Base-by-base conservation (phyloP, 768 basidiomycete species). In the Kwoniella heveanensis region DNA sequence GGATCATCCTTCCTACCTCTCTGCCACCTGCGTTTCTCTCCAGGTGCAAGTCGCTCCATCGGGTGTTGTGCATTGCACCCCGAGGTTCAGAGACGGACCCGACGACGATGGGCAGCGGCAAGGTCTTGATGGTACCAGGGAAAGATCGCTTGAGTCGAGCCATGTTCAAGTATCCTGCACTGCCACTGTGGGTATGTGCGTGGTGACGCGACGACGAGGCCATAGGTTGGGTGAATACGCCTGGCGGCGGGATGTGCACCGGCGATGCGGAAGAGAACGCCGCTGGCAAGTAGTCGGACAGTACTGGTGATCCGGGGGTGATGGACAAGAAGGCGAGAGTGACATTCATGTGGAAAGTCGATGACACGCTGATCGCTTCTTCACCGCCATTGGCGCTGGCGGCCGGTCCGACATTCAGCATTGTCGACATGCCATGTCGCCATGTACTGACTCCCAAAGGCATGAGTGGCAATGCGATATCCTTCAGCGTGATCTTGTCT, bases 61-160 rank as follows among this genome's bases (percentile, higher is more conserved):
- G 22, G 21, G 56, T 22, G 12, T 46, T 65, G 48, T 73, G 70
- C 72, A 75, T 70, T 2, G 73, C 73, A 8, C 64, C 64, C 19
- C 64, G 47, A 1, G 73, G 76, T 52, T 77, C 76, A 0, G 69
- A 64, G 4, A 77, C 76, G 5, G 68, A 70, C 8, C 76, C 76
- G 53, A 77, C 67, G 22, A 73, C 68, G 57, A 77, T 67, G 2
- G 73, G 69, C 1, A 77, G 46, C 1, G 74, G 68, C 1, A 71
- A 51, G 9, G 69, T 72, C 30, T 66, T 56, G 22, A 72, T 51
- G 25, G 69, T 66, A 2, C 73, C 67, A 13, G 69, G 65, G 57
- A 71, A 70, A 12, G 24, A 48, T 15, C 58, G 46, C 39, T 67
- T 71, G 62, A 77, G 56, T 39, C 25, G 46, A 13, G 56, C 1